Conservation (phyloP, 306 rosid species). For the Hippophae rhamnoides region DNA sequence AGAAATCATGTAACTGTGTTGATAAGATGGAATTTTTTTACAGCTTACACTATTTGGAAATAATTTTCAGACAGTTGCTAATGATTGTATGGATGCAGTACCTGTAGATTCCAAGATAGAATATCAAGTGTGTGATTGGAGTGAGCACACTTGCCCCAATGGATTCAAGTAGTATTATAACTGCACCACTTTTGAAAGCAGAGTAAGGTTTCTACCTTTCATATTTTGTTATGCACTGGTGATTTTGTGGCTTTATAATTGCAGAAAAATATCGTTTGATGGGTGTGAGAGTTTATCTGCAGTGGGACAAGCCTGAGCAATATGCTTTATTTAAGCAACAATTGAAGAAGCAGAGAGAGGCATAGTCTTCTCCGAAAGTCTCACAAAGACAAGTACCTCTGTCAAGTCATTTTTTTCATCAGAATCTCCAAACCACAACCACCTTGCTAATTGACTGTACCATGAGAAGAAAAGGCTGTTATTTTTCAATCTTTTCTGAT, state of each 20-base stretch:
- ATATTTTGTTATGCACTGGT: slow-evolving; percentile 6
- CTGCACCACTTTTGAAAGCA: slow-evolving; percentile 72
- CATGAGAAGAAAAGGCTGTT: no score
- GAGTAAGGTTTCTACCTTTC: slow-evolving; percentile 40
- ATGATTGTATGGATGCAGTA: slow-evolving; percentile 24
- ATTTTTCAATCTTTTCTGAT: no score
- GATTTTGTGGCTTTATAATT: background rate
- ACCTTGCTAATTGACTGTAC: slow-evolving; percentile 15
- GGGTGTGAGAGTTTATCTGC: slow-evolving; percentile 25
- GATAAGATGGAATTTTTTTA: background rate
- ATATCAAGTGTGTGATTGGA: slow-evolving; percentile 74
- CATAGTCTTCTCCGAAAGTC: slow-evolving; percentile 33
- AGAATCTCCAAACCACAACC: slow-evolving; percentile 24
- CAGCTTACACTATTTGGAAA: slow-evolving; percentile 34
- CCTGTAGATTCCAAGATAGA: slow-evolving; percentile 29
- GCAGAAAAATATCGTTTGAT: slow-evolving; percentile 8
- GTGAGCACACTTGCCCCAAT: slow-evolving; percentile 83
- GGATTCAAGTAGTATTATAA: slow-evolving; percentile 71
- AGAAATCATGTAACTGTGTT: background rate
- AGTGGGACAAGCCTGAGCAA: slow-evolving; percentile 93
- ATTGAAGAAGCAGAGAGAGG: slow-evolving; percentile 33
- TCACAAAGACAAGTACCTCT: slow-evolving; percentile 33
- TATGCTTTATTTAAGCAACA: slow-evolving; percentile 50
- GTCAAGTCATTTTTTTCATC: slow-evolving; percentile 22
- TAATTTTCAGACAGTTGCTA: slow-evolving; percentile 29